A percentile compares a stretch with the other conserved stretches of the same genome.
Evolutionary conservation across 192 early-diverging fungal species (phyloP).

Genomic region (Coemansia sp.): DNA sequence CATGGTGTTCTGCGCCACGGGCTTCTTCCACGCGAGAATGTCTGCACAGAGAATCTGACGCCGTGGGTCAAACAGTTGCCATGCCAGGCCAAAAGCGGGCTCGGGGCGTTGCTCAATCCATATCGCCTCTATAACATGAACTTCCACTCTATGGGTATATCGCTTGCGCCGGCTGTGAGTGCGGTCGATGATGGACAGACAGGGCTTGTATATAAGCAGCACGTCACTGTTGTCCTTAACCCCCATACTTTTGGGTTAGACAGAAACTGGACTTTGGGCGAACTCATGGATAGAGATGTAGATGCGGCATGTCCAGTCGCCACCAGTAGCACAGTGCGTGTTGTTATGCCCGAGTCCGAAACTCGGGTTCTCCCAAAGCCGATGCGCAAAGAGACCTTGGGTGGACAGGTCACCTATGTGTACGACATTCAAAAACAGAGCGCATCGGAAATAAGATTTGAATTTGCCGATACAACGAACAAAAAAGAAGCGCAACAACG

Average conservation of each 20-base stretch:
- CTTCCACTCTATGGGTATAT: slow-evolving; percentile 87
- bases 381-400: slow-evolving; percentile 1
- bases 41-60: slow-evolving; percentile 98
- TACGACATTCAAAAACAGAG: slow-evolving; percentile 32
- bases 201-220: slow-evolving; percentile 66
- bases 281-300: slow-evolving; percentile 57
- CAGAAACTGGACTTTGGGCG: slow-evolving; percentile 48
- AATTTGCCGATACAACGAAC: background rate
- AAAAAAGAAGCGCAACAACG: slow-evolving; percentile 3
- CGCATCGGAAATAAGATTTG: slow-evolving; percentile 14
- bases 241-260: slow-evolving; percentile 41
- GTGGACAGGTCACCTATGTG: slow-evolving; percentile 11
- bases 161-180: slow-evolving; percentile 60
- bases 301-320: slow-evolving; percentile 57
- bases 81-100: slow-evolving; percentile 88
- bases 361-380: slow-evolving; percentile 22
- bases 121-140: slow-evolving; percentile 88
- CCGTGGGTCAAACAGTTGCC: slow-evolving; percentile 96
- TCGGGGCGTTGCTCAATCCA: slow-evolving; percentile 86
- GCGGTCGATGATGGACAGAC: background rate
- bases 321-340: slow-evolving; percentile 38
- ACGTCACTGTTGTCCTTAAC: slow-evolving; percentile 80
- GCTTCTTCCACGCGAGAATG: slow-evolving; percentile 84
- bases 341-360: slow-evolving; percentile 18
- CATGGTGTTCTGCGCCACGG: slow-evolving; percentile 65